Conservation (phyloP, 2,329 filamentous ascomycete genomes). For the Aaosphaeria arxii region DNA sequence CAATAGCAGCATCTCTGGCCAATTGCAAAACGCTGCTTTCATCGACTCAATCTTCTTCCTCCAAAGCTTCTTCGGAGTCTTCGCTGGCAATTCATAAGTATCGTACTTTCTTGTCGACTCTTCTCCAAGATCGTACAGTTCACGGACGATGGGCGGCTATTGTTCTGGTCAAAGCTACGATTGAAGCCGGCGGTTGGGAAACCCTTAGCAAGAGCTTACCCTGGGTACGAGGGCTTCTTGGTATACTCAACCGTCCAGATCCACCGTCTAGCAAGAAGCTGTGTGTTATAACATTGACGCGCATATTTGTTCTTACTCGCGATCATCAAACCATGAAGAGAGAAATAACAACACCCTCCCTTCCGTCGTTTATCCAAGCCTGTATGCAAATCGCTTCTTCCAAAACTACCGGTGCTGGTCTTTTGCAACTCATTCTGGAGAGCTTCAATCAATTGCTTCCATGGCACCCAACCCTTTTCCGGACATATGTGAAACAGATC, state of each 20-base stretch:
- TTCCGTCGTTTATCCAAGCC: constrained; percentile 70
- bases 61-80: constrained; percentile 63
- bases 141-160: constrained; percentile 77
- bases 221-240: constrained; percentile 76
- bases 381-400: constrained; percentile 60
- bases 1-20: constrained; percentile 58
- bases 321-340: constrained; percentile 78
- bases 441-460: constrained; percentile 70
- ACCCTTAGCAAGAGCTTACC: constrained; percentile 68
- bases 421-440: constrained; percentile 68
- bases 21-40: constrained; percentile 62
- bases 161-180: constrained; percentile 72
- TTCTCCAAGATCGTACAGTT: constrained; percentile 72
- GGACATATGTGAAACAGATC: constrained; percentile 70
- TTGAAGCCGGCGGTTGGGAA: constrained; percentile 85
- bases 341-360: constrained; percentile 81
- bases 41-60: constrained; percentile 53
- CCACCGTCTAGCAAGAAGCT: constrained; percentile 72
- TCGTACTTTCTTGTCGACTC: constrained; percentile 71
- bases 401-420: constrained; percentile 20
- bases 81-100: constrained; percentile 76
- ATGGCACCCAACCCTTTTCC: constrained; percentile 79
- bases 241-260: constrained; percentile 77
- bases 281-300: constrained; percentile 71
- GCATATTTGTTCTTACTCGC: constrained; percentile 80